phyloP scores from a whole-genome alignment of 371 early-diverging fungal species.

The Funneliformis caledonium region DNA sequence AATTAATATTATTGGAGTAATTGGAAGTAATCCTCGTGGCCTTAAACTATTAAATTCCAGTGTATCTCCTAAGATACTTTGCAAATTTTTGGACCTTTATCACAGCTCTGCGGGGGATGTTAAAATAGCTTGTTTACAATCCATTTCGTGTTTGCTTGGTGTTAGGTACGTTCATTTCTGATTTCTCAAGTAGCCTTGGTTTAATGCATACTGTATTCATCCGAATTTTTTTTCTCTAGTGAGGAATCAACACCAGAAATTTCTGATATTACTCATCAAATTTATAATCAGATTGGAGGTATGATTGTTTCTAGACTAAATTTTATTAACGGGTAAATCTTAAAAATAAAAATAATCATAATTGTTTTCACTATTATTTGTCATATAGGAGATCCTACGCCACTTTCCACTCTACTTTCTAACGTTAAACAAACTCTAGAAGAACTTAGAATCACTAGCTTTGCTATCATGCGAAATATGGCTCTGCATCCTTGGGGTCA shows the following conservation, averaged over 20 bases:
- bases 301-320: neutral
- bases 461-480: slow-evolving; percentile 45
- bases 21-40: slow-evolving; percentile 49
- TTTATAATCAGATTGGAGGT: slow-evolving; percentile 23
- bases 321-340: neutral
- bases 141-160: slow-evolving; percentile 51
- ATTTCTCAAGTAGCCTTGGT: neutral
- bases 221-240: neutral
- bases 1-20: slow-evolving; percentile 49
- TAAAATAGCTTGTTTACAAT: slow-evolving; percentile 50
- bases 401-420: slow-evolving; percentile 44
- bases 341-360: slow-evolving; percentile 28
- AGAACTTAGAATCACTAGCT: slow-evolving; percentile 49
- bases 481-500: slow-evolving; percentile 24
- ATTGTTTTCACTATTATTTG: too few species aligned
- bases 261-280: slow-evolving; percentile 5
- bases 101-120: slow-evolving; percentile 47
- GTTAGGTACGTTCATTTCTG: slow-evolving; percentile 46
- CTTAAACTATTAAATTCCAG: slow-evolving; percentile 42
- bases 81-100: slow-evolving; percentile 42
- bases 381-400: slow-evolving; percentile 41
- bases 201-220: slow-evolving; percentile 11
- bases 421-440: slow-evolving; percentile 52
- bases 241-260: neutral
- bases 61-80: slow-evolving; percentile 34